Conservation (phyloP, 495 filamentous ascomycete species). For the Massariosphaeria phaeospora region DNA sequence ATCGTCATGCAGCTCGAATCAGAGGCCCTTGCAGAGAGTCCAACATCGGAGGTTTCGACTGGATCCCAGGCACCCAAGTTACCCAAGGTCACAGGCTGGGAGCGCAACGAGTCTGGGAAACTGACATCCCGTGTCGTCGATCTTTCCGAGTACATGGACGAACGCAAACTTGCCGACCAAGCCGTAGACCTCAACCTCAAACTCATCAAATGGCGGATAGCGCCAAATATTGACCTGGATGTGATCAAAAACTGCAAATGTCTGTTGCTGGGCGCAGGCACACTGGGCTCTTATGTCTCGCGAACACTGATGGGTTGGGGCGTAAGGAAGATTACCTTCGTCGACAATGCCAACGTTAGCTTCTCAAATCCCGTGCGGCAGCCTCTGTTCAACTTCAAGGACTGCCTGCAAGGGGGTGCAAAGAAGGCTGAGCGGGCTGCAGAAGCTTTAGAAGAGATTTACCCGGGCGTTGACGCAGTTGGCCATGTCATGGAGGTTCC, state of each 20-base stretch:
- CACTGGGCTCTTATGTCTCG: conserved; percentile 87
- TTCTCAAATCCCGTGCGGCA: conserved; percentile 98
- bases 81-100: conserved; percentile 93
- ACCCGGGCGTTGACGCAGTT: conserved; percentile 76
- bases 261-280: conserved; percentile 89
- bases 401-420: conserved; percentile 79
- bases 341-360: conserved; percentile 89
- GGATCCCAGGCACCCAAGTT: conserved; percentile 45
- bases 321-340: conserved; percentile 91
- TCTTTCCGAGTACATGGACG: conserved; percentile 88
- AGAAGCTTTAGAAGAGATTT: conserved; percentile 76
- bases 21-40: conserved; percentile 39
- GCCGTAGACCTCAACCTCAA: conserved; percentile 97
- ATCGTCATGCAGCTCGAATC: conserved; percentile 66
- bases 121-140: conserved; percentile 69
- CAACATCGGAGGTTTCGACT: conserved; percentile 7
- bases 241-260: conserved; percentile 87
- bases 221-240: conserved; percentile 80
- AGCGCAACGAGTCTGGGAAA: conserved; percentile 72
- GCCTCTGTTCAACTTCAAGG: conserved; percentile 81
- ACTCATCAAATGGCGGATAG: conserved; percentile 97
- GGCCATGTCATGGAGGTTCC: conserved; percentile 81
- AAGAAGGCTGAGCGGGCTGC: conserved; percentile 81
- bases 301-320: conserved; percentile 93
- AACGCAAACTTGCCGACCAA: conserved; percentile 77